Percentiles rank a stretch among this genome's conserved stretches.
Evolutionary conservation across 139 green algal genomes (phyloP).

Genomic region (Picochlorum sp.): DNA sequence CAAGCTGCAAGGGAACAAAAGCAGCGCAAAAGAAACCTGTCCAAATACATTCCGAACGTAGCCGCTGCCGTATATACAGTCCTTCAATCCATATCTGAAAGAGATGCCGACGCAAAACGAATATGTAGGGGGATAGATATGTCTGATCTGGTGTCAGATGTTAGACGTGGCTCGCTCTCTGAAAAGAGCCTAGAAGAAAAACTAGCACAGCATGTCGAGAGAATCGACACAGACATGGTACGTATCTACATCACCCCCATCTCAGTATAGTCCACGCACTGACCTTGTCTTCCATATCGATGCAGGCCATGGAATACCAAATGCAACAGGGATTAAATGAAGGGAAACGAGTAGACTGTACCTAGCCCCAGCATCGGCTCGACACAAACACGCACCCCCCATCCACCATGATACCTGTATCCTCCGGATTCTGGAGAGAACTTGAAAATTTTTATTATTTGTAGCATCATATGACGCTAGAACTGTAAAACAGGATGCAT

Average conservation of each 20-base stretch:
- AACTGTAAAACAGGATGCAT: conserved; percentile 7
- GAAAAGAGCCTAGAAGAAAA: conserved; percentile 46
- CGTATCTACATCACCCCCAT: neutral
- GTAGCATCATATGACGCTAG: neutral
- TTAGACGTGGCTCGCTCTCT: conserved; percentile 38
- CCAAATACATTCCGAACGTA: conserved; percentile 88
- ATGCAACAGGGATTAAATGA: conserved; percentile 67
- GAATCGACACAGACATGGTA: conserved; percentile 83
- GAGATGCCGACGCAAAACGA: conserved; percentile 32
- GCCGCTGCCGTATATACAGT: conserved; percentile 41
- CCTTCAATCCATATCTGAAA: conserved; percentile 37
- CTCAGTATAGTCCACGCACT: no score
- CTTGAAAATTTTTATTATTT: neutral
- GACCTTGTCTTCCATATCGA: neutral
- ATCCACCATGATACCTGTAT: conserved; percentile 21
- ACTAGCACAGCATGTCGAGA: conserved; percentile 82
- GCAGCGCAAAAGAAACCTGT: conserved; percentile 79
- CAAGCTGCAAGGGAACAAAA: conserved; percentile 72
- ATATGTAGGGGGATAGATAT: conserved; percentile 27
- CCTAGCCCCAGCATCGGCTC: conserved; percentile 27
- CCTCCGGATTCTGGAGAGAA: neutral
- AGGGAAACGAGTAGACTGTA: conserved; percentile 39
- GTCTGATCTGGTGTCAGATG: conserved; percentile 42
- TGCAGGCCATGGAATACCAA: conserved; percentile 80
- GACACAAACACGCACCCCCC: conserved; percentile 33